Evolutionary conservation across 2,329 filamentous ascomycete genomes (phyloP), one percentile per base, ranked within the genome.

Genomic region (Arthrobotrys sinensis): DNA sequence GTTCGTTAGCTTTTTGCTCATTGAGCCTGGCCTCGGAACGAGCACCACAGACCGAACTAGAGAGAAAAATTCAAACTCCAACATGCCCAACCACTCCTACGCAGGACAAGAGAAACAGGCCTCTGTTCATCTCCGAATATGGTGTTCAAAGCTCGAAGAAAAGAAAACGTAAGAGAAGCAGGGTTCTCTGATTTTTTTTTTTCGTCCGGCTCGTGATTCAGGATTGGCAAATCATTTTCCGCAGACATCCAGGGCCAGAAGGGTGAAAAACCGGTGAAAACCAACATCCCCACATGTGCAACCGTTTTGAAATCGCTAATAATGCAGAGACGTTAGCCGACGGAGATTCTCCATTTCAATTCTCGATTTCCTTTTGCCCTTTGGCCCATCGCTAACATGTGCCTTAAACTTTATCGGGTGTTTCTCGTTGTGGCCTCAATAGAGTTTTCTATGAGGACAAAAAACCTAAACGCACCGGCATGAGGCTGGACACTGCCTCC

Each of bases 241-340:
- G 28, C 21, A 65, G 45, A 21, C 6, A 48, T 8, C 36, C 16
- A 55, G 21, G 14, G 19, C 7, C 11, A 14, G 21, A 21, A 36
- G 32, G 36, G 16, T 1, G 52, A 21, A 32, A 36, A 19, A 38
- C 12, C n/a, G 40, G 36, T 4, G 12, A 21, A 57, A 36, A n/a
- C 12, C 14, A n/a, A 40, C n/a, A 34, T 63, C 43, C 60, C 60
- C 60, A 64, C 60, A 60, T 60, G 55, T 43, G 36, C 55, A 60
- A 43, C 38, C 66, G 43, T 40, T 55, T 55, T 46, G 48, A 64
- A 45, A 65, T 72, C 36, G 57, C 40, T 52, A 53, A 43, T 45
- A 64, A 72, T 65, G 68, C 68, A 72, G 68, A 64, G 68, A 72
- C 68, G 68, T 72, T 72, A 72, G 68, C 68, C 57, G 68, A 64